Evolutionary conservation across 805 yeast species (phyloP), one percentile per base, ranked within the genome.

Genomic region (Saturnispora kantuleensis): DNA sequence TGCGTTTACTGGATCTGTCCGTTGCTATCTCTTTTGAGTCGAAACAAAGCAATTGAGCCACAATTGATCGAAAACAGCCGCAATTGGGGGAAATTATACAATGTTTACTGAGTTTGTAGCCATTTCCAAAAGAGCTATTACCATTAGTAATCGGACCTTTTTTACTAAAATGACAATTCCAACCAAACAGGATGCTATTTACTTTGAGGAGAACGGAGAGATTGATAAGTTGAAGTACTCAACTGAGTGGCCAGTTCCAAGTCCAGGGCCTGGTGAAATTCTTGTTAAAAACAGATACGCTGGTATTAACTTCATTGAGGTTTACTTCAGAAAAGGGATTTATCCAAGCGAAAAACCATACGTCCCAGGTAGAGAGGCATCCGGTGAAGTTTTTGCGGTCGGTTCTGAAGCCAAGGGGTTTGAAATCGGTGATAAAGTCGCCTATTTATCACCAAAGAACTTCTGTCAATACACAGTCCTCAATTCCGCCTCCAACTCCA

Each of bases 291-390:
- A 83, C 69, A 70, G 67, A 45, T 87, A 75, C 53, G 71, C 88
- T 10, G 97, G 97, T 31, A 66, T 87, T 55, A 87, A 87, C 55
- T 84, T 75, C 67, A 82, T 87, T 51, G 97, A 89, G 56, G 69
- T 78, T 4, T 89, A 88, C 64, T 85, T 84, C 67, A 74, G 96
- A 57, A 73, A 66, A 41, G 96, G 96, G 4, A 55, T 82, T 5
- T 89, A 89, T 56, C 83, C 85, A 7, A 55, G 68, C 11, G 56
- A 64, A 28, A 58, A 64, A 39, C 97, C 97, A 0, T 71, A 68
- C 50, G 64, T 76, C 26, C 66, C 84, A 30, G 96, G 96, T 21
- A 70, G 87, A 48, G 77, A 72, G 48, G 90, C 86, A 2, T 62
- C 77, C 17, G 95, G 95, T 34, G 73, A 62, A 13, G 75, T 87